Percentiles rank a stretch among this genome's conserved stretches.
Evolutionary conservation across 2,329 filamentous ascomycete species (phyloP).

Genomic region (Ophiostoma quercus): DNA sequence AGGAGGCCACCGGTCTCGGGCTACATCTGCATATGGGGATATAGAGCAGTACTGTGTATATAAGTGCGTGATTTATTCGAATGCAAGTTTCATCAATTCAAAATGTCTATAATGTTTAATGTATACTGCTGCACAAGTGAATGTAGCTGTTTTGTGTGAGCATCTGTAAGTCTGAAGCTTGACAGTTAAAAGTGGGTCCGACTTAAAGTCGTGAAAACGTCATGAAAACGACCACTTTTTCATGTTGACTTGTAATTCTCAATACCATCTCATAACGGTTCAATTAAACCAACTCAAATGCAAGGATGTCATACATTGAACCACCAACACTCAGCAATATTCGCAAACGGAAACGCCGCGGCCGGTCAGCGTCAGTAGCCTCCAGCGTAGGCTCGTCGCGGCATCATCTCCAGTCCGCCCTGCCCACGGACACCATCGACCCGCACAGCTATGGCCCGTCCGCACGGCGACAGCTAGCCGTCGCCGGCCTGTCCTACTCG

Average conservation of each 20-base stretch:
- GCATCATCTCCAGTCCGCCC: conserved; percentile 18
- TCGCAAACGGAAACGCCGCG: conserved; percentile 37
- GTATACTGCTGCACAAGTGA: not conserved
- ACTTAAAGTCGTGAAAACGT: not conserved
- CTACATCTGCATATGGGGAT: not conserved
- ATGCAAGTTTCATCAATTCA: not conserved
- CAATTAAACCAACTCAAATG: not conserved
- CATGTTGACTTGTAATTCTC: not conserved
- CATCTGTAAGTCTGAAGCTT: not conserved
- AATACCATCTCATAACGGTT: not conserved
- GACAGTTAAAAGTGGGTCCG: not conserved
- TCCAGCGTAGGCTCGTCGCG: conserved; percentile 25
- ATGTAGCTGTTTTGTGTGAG: not conserved
- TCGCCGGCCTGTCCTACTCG: conserved; percentile 48
- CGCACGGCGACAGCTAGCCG: conserved; percentile 48
- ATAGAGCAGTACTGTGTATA: conserved; percentile 23
- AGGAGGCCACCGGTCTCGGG: not conserved
- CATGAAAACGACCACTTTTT: not conserved
- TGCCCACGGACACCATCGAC: conserved; percentile 43
- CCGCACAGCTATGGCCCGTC: conserved; percentile 51
- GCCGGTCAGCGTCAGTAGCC: conserved; percentile 17
- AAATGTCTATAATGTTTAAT: not conserved
- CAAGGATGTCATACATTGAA: conserved; percentile 26
- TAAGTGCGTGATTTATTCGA: conserved; percentile 19
- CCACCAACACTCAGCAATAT: conserved; percentile 27